These are phyloP conservation scores for Apiotrichum laibachii DNA, from an alignment of 1,284 basidiomycete genomes.

Conservation along the genomic window DNA sequence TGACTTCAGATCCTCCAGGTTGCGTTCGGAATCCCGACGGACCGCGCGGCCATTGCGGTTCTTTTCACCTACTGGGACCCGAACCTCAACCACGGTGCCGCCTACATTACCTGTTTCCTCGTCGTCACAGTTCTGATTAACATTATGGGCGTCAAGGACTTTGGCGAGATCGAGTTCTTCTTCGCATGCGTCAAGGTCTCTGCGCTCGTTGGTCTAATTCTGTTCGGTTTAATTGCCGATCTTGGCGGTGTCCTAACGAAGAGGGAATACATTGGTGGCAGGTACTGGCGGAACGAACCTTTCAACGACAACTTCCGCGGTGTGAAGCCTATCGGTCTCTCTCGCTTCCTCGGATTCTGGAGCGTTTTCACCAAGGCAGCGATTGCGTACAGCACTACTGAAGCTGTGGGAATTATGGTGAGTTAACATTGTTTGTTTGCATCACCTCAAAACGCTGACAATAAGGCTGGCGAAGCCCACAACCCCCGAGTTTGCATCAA, in stretches of 20 bases:
- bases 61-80: conserved; percentile 74
- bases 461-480: conserved; percentile 45
- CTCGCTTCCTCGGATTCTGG: conserved; percentile 62
- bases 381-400: conserved; percentile 42
- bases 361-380: conserved; percentile 56
- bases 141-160: conserved; percentile 17
- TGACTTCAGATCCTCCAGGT: conserved; percentile 11
- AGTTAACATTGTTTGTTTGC: no score
- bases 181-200: conserved; percentile 65
- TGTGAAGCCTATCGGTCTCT: conserved; percentile 17
- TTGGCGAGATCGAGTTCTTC: conserved; percentile 59
- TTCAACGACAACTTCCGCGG: conserved; percentile 44
- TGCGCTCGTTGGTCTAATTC: conserved; percentile 56
- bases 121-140: conserved; percentile 12
- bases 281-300: conserved; percentile 63
- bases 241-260: conserved; percentile 66
- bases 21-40: conserved; percentile 52
- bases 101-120: conserved; percentile 19
- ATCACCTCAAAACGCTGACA: no score
- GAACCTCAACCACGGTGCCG: conserved; percentile 20
- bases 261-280: conserved; percentile 49
- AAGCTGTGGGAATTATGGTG: conserved; percentile 49
- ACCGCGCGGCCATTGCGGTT: conserved; percentile 71
- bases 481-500: conserved; percentile 69
- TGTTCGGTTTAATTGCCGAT: conserved; percentile 66